Evolutionary conservation across 352 stramenopile species (phyloP).

Genomic region (Globisporangium barbulae): DNA sequence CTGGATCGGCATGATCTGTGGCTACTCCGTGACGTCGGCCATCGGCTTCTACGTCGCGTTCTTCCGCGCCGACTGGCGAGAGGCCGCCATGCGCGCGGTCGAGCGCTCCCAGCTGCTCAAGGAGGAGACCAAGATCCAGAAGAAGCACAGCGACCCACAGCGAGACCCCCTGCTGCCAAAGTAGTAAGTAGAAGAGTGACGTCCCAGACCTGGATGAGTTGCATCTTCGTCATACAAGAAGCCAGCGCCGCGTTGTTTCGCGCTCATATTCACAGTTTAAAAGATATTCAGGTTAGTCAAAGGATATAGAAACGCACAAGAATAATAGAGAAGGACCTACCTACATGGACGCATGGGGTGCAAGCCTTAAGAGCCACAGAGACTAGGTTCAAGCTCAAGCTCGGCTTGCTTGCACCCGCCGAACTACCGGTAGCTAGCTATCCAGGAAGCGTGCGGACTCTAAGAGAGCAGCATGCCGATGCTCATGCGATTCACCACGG

Average conservation of each 20-base stretch:
- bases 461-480: conserved; percentile 23
- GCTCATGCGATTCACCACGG: conserved; percentile 15
- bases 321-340: no score
- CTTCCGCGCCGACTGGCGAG: conserved; percentile 56
- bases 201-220: neutral
- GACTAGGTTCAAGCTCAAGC: no score
- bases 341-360: no score
- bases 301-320: no score
- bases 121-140: conserved; percentile 8
- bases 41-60: conserved; percentile 68
- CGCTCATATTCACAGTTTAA: no score
- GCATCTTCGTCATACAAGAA: neutral
- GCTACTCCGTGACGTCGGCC: conserved; percentile 69
- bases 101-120: conserved; percentile 45
- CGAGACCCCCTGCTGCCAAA: conserved; percentile 25
- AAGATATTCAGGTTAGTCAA: no score
- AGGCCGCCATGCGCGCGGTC: conserved; percentile 46
- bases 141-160: conserved; percentile 17
- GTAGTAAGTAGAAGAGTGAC: neutral
- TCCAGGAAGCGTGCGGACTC: neutral
- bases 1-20: conserved; percentile 66
- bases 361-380: no score
- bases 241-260: no score
- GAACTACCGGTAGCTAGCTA: neutral
- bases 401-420: neutral